A percentile compares a stretch with the other conserved stretches of the same genome.
Conservation (phyloP, 2,329 filamentous ascomycete genomes). For the Colletotrichum sp. region DNA sequence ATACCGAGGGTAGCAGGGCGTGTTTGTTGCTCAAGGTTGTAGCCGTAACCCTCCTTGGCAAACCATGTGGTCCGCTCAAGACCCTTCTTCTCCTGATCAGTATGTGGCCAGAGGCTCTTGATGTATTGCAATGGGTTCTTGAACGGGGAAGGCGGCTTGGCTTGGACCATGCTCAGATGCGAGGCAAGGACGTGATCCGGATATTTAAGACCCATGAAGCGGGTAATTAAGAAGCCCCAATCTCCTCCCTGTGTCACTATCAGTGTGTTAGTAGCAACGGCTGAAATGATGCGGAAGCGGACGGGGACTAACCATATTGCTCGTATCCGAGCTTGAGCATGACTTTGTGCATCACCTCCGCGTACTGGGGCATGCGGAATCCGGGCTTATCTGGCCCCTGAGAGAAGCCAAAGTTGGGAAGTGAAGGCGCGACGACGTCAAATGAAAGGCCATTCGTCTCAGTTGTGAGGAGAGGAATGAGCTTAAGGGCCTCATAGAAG, state of each 20-base stretch:
- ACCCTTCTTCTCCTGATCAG: slow-evolving; percentile 53
- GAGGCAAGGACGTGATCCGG: slow-evolving; percentile 60
- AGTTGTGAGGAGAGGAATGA: slow-evolving; percentile 55
- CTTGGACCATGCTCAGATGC: slow-evolving; percentile 63
- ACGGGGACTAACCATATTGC: slow-evolving; percentile 50
- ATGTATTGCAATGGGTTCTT: slow-evolving; percentile 62
- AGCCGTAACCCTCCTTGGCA: slow-evolving; percentile 58
- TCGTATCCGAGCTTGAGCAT: slow-evolving; percentile 72
- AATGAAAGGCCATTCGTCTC: slow-evolving; percentile 47
- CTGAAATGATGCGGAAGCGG: slow-evolving; percentile 1
- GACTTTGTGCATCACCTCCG: slow-evolving; percentile 67
- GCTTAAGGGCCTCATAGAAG: slow-evolving; percentile 69
- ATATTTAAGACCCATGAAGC: slow-evolving; percentile 64
- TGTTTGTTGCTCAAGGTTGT: slow-evolving; percentile 65
- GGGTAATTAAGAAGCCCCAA: slow-evolving; percentile 72
- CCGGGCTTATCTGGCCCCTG: slow-evolving; percentile 31
- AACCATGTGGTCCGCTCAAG: slow-evolving; percentile 64
- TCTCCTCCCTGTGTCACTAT: slow-evolving; percentile 67
- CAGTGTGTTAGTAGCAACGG: slow-evolving; percentile 24
- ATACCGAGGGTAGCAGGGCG: slow-evolving; percentile 78
- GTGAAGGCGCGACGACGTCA: slow-evolving; percentile 61
- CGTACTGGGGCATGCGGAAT: slow-evolving; percentile 37
- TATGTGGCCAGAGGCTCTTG: slow-evolving; percentile 61
- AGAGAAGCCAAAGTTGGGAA: slow-evolving; percentile 62
- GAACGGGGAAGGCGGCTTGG: slow-evolving; percentile 51